Evolutionary conservation across 345 rosid genomes (phyloP).

Genomic region (Physaria fendleri): DNA sequence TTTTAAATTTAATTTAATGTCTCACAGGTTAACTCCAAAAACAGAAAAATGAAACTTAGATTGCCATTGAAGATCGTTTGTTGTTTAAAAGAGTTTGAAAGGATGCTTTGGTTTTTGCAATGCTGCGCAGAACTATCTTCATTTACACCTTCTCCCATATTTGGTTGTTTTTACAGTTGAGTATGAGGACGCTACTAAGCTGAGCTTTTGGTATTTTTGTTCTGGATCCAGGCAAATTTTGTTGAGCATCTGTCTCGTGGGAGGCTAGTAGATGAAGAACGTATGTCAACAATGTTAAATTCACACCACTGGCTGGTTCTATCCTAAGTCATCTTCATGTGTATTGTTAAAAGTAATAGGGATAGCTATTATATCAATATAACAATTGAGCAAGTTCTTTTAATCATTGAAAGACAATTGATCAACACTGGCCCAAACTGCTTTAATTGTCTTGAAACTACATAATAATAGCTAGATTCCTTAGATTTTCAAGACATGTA

Average conservation of each 20-base stretch:
- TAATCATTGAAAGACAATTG: background rate
- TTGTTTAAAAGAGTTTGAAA: no score
- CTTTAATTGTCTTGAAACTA: background rate
- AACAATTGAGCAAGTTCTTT: background rate
- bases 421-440: background rate
- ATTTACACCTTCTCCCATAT: background rate
- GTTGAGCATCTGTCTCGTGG: conserved; percentile 58
- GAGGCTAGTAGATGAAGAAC: conserved; percentile 47
- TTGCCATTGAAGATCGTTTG: no score
- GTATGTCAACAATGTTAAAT: conserved; percentile 44
- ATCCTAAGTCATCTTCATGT: background rate
- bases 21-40: no score
- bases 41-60: no score
- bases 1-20: no score
- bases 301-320: conserved; percentile 73
- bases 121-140: background rate
- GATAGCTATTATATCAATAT: background rate
- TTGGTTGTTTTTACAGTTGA: background rate
- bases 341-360: background rate
- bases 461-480: background rate
- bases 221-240: conserved; percentile 70
- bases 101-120: no score
- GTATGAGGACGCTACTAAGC: background rate
- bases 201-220: conserved; percentile 3
- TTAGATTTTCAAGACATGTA: background rate